A percentile compares a stretch with the other conserved stretches of the same genome.
These are phyloP conservation scores for Hypoxylon sp. DNA, from an alignment of 2,329 filamentous ascomycete species.

Conservation along the genomic window DNA sequence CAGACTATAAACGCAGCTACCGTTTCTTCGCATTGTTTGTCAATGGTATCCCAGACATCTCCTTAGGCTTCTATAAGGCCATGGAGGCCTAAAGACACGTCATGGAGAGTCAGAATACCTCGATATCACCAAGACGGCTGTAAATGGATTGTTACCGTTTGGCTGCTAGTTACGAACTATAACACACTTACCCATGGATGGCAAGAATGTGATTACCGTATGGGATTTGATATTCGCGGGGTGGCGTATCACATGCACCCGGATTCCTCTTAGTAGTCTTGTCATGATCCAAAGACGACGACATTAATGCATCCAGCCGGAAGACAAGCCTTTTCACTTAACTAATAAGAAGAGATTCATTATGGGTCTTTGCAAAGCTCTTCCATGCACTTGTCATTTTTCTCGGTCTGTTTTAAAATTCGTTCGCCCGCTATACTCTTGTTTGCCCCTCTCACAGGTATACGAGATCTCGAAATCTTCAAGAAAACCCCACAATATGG, in stretches of 20 bases:
- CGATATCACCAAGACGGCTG: constrained; percentile 5
- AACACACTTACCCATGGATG: background rate
- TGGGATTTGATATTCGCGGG: constrained; percentile 15
- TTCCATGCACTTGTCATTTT: constrained; percentile 11
- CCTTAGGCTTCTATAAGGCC: constrained; percentile 10
- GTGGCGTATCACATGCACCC: constrained; percentile 12
- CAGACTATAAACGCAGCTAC: constrained; percentile 23
- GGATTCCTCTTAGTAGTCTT: constrained; percentile 5
- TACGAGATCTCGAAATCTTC: constrained; percentile 38
- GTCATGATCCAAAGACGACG: constrained; percentile 7
- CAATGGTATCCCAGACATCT: background rate
- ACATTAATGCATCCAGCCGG: constrained; percentile 13
- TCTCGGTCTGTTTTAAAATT: constrained; percentile 13
- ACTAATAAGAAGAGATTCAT: constrained; percentile 15
- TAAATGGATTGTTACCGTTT: background rate
- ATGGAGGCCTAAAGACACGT: constrained; percentile 24
- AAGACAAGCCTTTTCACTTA: constrained; percentile 10
- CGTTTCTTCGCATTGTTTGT: constrained; percentile 9
- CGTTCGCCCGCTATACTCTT: background rate
- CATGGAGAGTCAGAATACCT: constrained; percentile 24
- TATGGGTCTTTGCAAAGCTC: constrained; percentile 20
- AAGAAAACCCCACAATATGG: constrained; percentile 46
- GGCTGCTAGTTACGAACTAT: background rate
- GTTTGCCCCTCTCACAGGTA: constrained; percentile 21
- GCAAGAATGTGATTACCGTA: background rate